Evolutionary conservation across 495 filamentous ascomycete genomes (phyloP).

Genomic region (Cenococcum geophilum): DNA sequence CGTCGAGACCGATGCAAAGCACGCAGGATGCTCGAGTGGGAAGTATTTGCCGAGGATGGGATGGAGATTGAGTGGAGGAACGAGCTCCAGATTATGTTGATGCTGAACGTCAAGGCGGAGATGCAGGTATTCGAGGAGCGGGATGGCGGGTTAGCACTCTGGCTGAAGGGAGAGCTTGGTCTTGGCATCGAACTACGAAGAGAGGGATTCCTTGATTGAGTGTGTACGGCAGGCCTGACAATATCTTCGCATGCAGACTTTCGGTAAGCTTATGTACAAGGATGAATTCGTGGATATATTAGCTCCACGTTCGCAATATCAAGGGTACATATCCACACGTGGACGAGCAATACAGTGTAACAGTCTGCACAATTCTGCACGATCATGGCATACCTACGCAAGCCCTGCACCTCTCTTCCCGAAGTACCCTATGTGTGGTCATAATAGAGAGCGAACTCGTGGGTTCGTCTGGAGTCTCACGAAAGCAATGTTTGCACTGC

Average conservation of each 20-base stretch:
- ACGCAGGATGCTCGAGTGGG: constrained; percentile 54
- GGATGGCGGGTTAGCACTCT: constrained; percentile 16
- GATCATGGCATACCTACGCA: background rate
- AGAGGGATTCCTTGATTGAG: background rate
- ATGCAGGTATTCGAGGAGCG: constrained; percentile 67
- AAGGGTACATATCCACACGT: background rate
- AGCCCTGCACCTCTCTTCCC: constrained; percentile 14
- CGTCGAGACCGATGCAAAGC: constrained; percentile 63
- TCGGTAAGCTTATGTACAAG: background rate
- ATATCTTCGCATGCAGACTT: background rate
- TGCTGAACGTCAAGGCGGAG: constrained; percentile 82
- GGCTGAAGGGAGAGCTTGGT: constrained; percentile 18
- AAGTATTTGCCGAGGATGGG: constrained; percentile 45
- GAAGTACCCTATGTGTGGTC: background rate
- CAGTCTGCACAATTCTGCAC: background rate
- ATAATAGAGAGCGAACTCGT: background rate
- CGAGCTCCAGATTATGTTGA: constrained; percentile 80
- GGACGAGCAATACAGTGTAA: constrained; percentile 10
- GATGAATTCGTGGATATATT: background rate
- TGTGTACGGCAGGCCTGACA: background rate
- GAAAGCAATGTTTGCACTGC: background rate
- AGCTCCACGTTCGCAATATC: constrained; percentile 2
- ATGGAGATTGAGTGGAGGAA: constrained; percentile 50
- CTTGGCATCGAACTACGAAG: background rate
- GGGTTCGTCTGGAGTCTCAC: background rate